Percentiles rank a stretch among this genome's conserved stretches.
phyloP scores from a whole-genome alignment of 2,329 filamentous ascomycete genomes.

The Aspergillus awamori region DNA sequence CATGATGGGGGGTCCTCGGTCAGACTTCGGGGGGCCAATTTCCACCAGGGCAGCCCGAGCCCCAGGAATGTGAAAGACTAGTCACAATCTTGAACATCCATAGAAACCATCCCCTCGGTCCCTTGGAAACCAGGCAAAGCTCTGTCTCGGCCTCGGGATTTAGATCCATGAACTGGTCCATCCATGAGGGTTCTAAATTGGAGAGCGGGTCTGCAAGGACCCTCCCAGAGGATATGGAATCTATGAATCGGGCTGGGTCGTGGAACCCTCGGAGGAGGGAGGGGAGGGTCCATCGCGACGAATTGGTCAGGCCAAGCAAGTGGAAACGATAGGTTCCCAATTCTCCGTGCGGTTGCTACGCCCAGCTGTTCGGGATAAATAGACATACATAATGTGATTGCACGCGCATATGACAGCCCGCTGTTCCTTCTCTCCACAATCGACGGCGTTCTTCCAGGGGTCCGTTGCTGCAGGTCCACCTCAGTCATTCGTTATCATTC shows the following conservation, averaged over 20 bases:
- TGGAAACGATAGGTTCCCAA: conserved; percentile 14
- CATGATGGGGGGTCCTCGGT: too few species aligned
- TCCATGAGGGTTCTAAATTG: conserved; percentile 1
- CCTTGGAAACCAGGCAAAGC: not conserved
- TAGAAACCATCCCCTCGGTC: too few species aligned
- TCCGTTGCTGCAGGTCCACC: conserved; percentile 9
- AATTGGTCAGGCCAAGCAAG: not conserved
- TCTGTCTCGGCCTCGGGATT: not conserved
- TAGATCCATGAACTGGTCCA: not conserved
- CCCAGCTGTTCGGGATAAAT: conserved; percentile 10
- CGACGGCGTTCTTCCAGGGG: conserved; percentile 14
- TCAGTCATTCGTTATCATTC: conserved; percentile 21
- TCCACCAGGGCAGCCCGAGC: not conserved
- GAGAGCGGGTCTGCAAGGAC: conserved; percentile 7
- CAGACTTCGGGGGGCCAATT: not conserved
- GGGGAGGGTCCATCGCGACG: too few species aligned
- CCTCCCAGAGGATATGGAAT: not conserved
- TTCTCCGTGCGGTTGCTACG: not conserved
- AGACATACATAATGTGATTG: conserved; percentile 15
- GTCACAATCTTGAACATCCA: conserved; percentile 1
- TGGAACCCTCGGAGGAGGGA: conserved; percentile 3
- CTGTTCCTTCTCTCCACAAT: conserved; percentile 1
- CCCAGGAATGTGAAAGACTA: not conserved
- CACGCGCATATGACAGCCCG: conserved; percentile 7
- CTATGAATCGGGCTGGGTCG: conserved; percentile 4